Conservation (phyloP, 225 moss, liverwort and hornwort species). For the Lunularia cruciata region DNA sequence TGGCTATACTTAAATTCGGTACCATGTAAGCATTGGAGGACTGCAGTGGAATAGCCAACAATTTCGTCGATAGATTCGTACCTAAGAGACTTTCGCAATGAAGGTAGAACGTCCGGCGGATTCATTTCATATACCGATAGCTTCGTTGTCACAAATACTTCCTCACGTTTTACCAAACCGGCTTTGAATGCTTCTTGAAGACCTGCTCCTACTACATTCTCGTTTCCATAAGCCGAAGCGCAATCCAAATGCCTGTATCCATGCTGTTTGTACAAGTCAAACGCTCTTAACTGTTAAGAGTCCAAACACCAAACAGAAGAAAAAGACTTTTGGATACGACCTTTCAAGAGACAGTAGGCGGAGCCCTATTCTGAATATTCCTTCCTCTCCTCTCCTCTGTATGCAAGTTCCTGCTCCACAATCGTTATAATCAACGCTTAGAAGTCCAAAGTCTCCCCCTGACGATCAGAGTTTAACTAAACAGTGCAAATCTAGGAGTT, state of each 20-base stretch:
- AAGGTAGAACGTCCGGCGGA: conserved; percentile 48
- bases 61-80: conserved; percentile 1
- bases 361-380: not conserved
- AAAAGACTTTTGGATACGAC: not conserved
- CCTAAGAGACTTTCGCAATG: conserved; percentile 58
- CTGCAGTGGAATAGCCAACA: no score
- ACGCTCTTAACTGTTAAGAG: not conserved
- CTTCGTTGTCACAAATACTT: conserved; percentile 83
- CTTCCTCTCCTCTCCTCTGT: no score
- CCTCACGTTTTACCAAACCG: conserved; percentile 71
- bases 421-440: no score
- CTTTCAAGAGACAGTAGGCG: not conserved
- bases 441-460: no score
- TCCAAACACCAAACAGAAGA: not conserved
- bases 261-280: conserved; percentile 39
- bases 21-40: no score
- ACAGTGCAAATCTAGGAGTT: no score
- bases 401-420: no score
- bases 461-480: not conserved
- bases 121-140: conserved; percentile 50
- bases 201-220: conserved; percentile 53
- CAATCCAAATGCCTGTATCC: conserved; percentile 92
- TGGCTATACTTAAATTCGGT: no score
- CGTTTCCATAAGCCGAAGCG: conserved; percentile 60
- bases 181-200: conserved; percentile 59